Evolutionary conservation across 2,329 filamentous ascomycete genomes (phyloP).

Genomic region (Colletotrichum karsti): DNA sequence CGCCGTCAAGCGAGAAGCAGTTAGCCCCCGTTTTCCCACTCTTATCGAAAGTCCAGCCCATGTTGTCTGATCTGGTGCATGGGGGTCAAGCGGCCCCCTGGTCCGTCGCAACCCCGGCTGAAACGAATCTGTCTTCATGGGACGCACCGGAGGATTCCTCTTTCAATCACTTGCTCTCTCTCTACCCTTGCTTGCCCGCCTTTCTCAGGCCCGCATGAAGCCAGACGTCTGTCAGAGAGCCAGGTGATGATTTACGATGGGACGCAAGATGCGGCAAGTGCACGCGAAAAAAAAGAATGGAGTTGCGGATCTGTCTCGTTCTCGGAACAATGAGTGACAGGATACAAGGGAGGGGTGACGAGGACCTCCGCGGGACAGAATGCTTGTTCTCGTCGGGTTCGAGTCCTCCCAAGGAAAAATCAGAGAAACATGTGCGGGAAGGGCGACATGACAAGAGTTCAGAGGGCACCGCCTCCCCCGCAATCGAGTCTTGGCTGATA

Average conservation of each 20-base stretch:
- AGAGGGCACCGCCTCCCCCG: slow-evolving; percentile 13
- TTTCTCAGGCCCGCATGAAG: not conserved
- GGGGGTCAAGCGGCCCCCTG: slow-evolving; percentile 1
- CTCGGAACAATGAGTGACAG: not conserved
- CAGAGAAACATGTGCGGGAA: not conserved
- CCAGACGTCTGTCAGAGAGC: slow-evolving; percentile 5
- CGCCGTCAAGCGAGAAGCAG: not conserved
- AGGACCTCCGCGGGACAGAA: not conserved
- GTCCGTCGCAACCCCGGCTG: slow-evolving; percentile 13
- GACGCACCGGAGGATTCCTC: not conserved
- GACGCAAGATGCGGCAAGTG: slow-evolving; percentile 13
- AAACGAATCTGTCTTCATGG: slow-evolving; percentile 16
- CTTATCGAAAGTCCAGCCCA: not conserved
- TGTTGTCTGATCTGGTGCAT: not conserved
- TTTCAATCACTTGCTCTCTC: not conserved
- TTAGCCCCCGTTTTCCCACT: not conserved
- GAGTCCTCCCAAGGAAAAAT: not conserved
- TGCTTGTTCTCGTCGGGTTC: not conserved
- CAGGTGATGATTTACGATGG: not conserved
- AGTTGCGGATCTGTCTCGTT: not conserved
- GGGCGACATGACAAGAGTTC: not conserved
- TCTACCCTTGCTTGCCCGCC: not conserved
- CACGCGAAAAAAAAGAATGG: slow-evolving; percentile 16
- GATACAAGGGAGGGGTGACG: not conserved
- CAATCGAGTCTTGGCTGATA: slow-evolving; percentile 9